phyloP scores from a whole-genome alignment of 768 basidiomycete genomes.

The Amanita rimosa region DNA sequence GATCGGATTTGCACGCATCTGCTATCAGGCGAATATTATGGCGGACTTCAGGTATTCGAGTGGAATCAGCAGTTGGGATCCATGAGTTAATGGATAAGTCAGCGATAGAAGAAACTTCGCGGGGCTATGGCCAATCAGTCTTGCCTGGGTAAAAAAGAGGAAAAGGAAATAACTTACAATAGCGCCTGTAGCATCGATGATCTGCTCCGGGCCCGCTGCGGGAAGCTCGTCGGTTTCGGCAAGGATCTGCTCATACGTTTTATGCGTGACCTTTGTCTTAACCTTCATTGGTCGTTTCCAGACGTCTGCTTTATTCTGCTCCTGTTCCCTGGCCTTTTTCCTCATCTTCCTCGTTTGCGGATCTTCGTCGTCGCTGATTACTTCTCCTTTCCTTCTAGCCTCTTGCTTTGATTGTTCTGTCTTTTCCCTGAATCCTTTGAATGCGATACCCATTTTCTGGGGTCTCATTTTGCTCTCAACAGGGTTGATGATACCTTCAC shows the following conservation, averaged over 20 bases:
- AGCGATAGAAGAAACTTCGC: slow-evolving; percentile 78
- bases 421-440: slow-evolving; percentile 80
- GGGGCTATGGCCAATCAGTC: slow-evolving; percentile 38
- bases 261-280: slow-evolving; percentile 83
- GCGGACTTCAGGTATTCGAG: slow-evolving; percentile 90
- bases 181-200: slow-evolving; percentile 91
- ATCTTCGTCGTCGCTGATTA: slow-evolving; percentile 59
- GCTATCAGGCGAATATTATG: slow-evolving; percentile 88
- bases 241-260: slow-evolving; percentile 94
- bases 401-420: slow-evolving; percentile 78
- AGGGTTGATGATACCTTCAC: slow-evolving; percentile 81
- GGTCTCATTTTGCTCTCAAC: slow-evolving; percentile 79
- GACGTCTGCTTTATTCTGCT: slow-evolving; percentile 55
- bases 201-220: slow-evolving; percentile 59
- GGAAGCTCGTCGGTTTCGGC: slow-evolving; percentile 62
- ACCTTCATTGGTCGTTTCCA: slow-evolving; percentile 85
- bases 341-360: slow-evolving; percentile 33
- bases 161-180: slow-evolving; percentile 43
- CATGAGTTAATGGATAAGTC: slow-evolving; percentile 68
- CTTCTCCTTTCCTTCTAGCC: slow-evolving; percentile 63
- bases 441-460: slow-evolving; percentile 80
- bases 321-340: slow-evolving; percentile 42
- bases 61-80: slow-evolving; percentile 81
- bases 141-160: slow-evolving; percentile 1
- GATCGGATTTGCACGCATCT: slow-evolving; percentile 71